Evolutionary conservation across 1,284 basidiomycete genomes (phyloP), one percentile per base, ranked within the genome.

Genomic region (Schizophyllum commune): DNA sequence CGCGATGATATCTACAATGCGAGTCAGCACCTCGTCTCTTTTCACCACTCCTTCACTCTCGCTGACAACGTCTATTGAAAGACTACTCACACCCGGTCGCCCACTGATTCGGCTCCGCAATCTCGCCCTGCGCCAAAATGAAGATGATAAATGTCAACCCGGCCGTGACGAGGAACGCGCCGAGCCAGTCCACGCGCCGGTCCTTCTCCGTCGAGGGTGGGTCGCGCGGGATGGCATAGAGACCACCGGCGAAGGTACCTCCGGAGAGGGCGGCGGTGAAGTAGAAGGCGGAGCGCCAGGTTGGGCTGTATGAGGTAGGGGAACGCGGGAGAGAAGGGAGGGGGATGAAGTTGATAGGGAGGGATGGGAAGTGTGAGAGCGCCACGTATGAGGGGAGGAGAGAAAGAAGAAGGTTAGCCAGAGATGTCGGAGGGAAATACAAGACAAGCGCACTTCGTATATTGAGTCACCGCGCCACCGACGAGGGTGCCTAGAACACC

Each of bases 61-160:
- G 47, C 47, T n/a, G 13, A 52, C 47, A 52, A 52, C 21, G 32
- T 19, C 6, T 27, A 33, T 33, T 9, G 32, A 57, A 27, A 39
- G 53, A 34, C 52, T 32, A 75, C 89, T 65, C 69, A 92, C 90
- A 92, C 9, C 80, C 75, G 0, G 89, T 92, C 58, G 72, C 76
- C 91, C 92, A 96, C n/a, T 85, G 81, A 11, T 86, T 65, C 0
- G 86, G 80, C 39, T 47, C 17, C 0, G 89, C 91, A 8, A 81
- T 74, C 55, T 84, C 81, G 1, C 89, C 92, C 68, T 92, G 85
- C 55, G 87, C 86, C 1, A 96, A 80, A 0, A 87, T 84, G 68
- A 95, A 96, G 11, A 91, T 81, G 64, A 96, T 79, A 1, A 96
- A 76, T 0, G 91, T 85, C 13, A 96, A 76, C 0, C 91, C 93